Evolutionary conservation across 2,329 filamentous ascomycete species (phyloP).

Genomic region (Neofusicoccum ribis): DNA sequence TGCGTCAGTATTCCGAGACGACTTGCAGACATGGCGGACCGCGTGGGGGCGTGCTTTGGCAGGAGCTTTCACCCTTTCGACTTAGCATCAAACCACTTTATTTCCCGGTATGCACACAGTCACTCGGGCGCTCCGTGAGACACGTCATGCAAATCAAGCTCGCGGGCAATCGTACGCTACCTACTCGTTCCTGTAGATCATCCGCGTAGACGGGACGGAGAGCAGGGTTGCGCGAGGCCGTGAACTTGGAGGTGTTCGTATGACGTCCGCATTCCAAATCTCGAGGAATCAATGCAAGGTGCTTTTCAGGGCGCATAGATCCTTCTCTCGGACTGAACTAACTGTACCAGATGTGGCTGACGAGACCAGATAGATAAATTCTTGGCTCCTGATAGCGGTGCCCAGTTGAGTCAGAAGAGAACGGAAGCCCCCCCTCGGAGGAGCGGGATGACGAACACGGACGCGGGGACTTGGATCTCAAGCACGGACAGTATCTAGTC

Average conservation of each 20-base stretch:
- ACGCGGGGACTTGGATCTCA: no score
- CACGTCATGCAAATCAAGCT: not conserved
- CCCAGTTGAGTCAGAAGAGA: no score
- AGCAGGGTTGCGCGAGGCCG: not conserved
- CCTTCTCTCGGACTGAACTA: not conserved
- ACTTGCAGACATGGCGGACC: no score
- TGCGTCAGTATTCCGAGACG: not conserved
- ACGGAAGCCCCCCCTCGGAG: no score
- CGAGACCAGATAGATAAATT: no score
- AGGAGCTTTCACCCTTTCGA: not conserved
- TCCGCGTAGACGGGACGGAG: not conserved
- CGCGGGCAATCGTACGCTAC: not conserved
- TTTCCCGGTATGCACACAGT: not conserved
- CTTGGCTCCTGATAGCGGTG: no score
- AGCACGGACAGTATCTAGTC: no score
- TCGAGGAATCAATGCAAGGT: not conserved
- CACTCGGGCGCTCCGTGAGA: not conserved
- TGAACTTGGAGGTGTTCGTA: not conserved
- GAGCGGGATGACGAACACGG: no score
- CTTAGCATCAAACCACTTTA: not conserved
- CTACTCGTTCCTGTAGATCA: slow-evolving; percentile 5
- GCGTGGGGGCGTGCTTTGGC: not conserved
- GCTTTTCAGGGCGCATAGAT: not conserved
- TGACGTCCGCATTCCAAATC: not conserved
- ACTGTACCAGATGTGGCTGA: no score